Percentiles rank a stretch among this genome's conserved stretches.
phyloP scores from a whole-genome alignment of 768 basidiomycete genomes.

The Fomitopsis serialis region DNA sequence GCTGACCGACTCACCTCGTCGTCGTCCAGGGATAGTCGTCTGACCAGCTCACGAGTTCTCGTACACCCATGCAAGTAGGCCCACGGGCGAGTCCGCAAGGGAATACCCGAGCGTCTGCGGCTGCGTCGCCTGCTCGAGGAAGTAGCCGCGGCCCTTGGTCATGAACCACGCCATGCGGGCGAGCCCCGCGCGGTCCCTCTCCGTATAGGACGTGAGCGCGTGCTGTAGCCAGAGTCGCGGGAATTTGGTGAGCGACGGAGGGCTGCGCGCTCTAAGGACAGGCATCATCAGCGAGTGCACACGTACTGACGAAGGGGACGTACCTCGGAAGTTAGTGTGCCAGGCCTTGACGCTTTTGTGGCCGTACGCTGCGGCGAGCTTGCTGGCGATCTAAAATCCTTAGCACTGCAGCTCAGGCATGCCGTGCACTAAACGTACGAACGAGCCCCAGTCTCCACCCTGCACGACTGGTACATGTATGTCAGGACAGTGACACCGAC shows the following conservation, averaged over 20 bases:
- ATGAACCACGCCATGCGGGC: conserved; percentile 26
- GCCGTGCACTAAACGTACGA: conserved; percentile 18
- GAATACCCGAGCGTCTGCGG: conserved; percentile 38
- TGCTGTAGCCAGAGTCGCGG: conserved; percentile 25
- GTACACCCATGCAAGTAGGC: conserved; percentile 30
- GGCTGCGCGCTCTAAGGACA: background rate
- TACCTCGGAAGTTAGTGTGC: conserved; percentile 28
- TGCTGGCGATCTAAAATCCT: conserved; percentile 25
- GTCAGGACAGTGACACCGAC: no score
- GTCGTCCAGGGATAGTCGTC: conserved; percentile 49
- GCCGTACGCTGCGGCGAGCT: conserved; percentile 20
- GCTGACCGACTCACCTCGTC: conserved; percentile 35
- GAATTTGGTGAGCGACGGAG: conserved; percentile 17
- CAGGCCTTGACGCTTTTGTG: conserved; percentile 28
- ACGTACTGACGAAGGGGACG: background rate
- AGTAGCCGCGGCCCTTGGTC: conserved; percentile 33
- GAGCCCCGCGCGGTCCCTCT: conserved; percentile 30
- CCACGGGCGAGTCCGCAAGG: conserved; percentile 52
- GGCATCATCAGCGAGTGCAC: no score
- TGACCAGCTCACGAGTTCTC: conserved; percentile 23
- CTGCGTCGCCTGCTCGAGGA: conserved; percentile 26
- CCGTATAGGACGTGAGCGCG: conserved; percentile 26
- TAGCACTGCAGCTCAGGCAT: background rate
- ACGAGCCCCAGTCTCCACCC: conserved; percentile 43
- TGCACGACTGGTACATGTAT: conserved; percentile 30